Conservation (phyloP, 2,329 filamentous ascomycete species). For the Incumbomyces lentus region DNA sequence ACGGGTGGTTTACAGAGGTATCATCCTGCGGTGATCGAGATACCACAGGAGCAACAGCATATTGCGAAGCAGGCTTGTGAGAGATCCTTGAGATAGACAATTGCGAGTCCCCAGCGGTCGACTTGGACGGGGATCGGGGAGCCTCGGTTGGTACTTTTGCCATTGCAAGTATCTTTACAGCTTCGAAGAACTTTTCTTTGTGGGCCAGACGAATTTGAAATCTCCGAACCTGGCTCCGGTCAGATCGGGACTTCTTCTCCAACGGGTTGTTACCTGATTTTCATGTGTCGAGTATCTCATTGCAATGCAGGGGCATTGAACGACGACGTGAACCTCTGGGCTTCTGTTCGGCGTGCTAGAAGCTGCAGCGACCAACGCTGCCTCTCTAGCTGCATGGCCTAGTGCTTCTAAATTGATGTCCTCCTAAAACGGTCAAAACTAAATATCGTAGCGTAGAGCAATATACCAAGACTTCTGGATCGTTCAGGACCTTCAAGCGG, state of each 20-base stretch:
- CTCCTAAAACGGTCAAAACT: constrained; percentile 26
- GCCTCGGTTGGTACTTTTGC: constrained; percentile 36
- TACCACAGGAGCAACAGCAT: not conserved
- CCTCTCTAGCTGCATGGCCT: constrained; percentile 19
- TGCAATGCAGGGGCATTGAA: constrained; percentile 36
- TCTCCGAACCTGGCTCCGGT: constrained; percentile 29
- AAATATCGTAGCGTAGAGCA: not conserved
- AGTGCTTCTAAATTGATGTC: constrained; percentile 31
- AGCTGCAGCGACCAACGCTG: constrained; percentile 11
- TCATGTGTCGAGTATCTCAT: constrained; percentile 31
- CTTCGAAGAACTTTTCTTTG: constrained; percentile 32
- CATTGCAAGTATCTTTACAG: constrained; percentile 31
- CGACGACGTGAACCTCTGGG: constrained; percentile 30
- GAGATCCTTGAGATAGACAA: not conserved
- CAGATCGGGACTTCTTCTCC: constrained; percentile 7
- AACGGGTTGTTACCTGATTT: constrained; percentile 21
- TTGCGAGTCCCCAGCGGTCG: not conserved
- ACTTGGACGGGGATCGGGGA: constrained; percentile 6
- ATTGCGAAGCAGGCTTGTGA: not conserved
- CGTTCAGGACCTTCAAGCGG: constrained; percentile 27
- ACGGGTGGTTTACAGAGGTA: not conserved
- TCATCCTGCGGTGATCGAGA: no score
- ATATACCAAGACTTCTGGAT: constrained; percentile 29
- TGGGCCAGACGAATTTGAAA: constrained; percentile 36
- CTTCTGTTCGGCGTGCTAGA: constrained; percentile 17